These are phyloP conservation scores for Vicia faba DNA, from an alignment of 306 rosid genomes.

Conservation along the genomic window DNA sequence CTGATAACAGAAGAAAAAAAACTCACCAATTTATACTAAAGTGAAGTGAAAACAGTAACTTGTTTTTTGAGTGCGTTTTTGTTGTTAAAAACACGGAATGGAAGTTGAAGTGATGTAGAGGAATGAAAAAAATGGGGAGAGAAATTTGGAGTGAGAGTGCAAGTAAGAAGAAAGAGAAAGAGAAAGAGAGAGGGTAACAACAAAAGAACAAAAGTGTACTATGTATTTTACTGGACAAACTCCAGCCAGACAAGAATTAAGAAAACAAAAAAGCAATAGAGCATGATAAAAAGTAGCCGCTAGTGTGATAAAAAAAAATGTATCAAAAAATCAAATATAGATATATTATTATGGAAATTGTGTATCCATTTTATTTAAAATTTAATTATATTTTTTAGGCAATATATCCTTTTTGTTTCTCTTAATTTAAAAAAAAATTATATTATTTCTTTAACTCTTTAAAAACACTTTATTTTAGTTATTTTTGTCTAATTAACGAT, in stretches of 20 bases:
- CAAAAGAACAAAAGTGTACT: not conserved
- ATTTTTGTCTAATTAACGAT: too few relatives aligned
- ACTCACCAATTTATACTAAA: constrained; percentile 44
- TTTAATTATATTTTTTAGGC: too few relatives aligned
- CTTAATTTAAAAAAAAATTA: too few relatives aligned
- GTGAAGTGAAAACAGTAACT: constrained; percentile 38
- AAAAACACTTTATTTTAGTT: too few relatives aligned
- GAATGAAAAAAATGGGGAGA: constrained; percentile 21
- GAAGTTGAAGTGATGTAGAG: constrained; percentile 3
- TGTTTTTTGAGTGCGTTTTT: constrained; percentile 32
- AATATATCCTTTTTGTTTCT: too few relatives aligned
- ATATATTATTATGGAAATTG: too few relatives aligned
- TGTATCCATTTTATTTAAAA: too few relatives aligned
- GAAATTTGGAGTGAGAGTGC: constrained; percentile 36
- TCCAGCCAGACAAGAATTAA: constrained; percentile 1
- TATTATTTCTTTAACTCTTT: too few relatives aligned
- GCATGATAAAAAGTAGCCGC: not conserved
- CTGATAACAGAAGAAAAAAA: constrained; percentile 1
- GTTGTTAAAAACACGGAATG: constrained; percentile 17
- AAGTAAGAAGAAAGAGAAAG: constrained; percentile 28
- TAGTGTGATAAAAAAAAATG: too few relatives aligned
- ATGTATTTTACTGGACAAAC: not conserved
- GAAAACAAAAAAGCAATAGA: not conserved
- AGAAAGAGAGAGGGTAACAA: constrained; percentile 4
- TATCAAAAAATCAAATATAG: too few relatives aligned